Base-by-base conservation (phyloP, 2,329 filamentous ascomycete species). In the Colletotrichum shisoi region DNA sequence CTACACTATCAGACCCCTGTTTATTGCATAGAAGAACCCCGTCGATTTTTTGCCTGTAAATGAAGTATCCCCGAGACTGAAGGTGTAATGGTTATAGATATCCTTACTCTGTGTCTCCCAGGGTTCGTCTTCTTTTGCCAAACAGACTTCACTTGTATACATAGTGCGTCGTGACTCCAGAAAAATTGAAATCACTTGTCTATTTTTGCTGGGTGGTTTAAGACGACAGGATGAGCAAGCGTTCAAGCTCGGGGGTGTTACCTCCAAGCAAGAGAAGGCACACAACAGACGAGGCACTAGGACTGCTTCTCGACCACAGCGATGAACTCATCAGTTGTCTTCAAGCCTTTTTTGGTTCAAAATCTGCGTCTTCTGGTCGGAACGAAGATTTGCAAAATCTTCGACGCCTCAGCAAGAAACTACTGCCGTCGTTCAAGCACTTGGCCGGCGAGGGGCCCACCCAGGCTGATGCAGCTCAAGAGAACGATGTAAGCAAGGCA, bases 321-420 rank as follows among this genome's bases (percentile, higher is more conserved):
- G 75, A 82, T 64, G 76, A 77, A 44, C 71, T 84, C 17, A 74
- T 80, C 12, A 72, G 74, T 51, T 78, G 78, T 59, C 74, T 81
- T 3, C 73, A 79, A 39, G 72, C 75, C 11, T 69, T 82, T 9
- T 78, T 77, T 56, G 62, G 73, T 57, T 73, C 51, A 6, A 44
- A 46, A 19, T 60, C 46, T 19, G 34, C 11, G 4, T 37, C 45
- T 17, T 46, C 45, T 11, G 8, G 19, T 19, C 39, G 48, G 45
- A 34, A 17, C n/a, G 54, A 61, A 1, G 59, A 48, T 19, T 37
- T 68, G 13, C 57, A 58, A 27, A 46, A 42, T 27, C 56, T 69
- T 13, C 64, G 61, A n/a, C 56, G 57, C 13, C 54, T 75, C 31
- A 71, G 73, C 62, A 71, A 70, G 57, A 70, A 68, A 13, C 68